A percentile compares a stretch with the other conserved stretches of the same genome.
Conservation (phyloP, 257 asterid species). For the Verbena officinalis region DNA sequence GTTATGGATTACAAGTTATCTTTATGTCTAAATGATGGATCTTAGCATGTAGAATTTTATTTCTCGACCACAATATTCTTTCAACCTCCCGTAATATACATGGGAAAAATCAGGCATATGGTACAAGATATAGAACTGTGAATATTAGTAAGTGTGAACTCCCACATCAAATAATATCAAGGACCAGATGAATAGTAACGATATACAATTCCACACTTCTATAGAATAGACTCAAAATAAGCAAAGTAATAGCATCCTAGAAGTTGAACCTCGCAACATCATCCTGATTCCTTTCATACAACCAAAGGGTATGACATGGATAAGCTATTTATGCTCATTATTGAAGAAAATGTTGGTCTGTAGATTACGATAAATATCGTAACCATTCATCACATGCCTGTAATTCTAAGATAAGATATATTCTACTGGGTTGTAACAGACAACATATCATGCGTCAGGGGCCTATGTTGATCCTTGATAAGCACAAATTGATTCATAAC, state of each 20-base stretch:
- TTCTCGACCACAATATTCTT: not conserved
- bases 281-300: not conserved
- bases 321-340: not conserved
- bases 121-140: not conserved
- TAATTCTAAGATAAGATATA: too few species aligned
- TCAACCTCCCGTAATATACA: not conserved
- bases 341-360: not conserved
- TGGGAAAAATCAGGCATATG: slow-evolving; percentile 3
- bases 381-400: too few species aligned
- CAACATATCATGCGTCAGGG: too few species aligned
- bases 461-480: too few species aligned
- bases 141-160: not conserved
- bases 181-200: not conserved
- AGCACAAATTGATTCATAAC: too few species aligned
- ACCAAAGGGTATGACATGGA: not conserved
- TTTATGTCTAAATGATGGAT: slow-evolving; percentile 1
- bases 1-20: slow-evolving; percentile 10
- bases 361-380: too few species aligned
- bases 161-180: not conserved
- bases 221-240: not conserved
- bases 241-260: too few species aligned
- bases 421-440: too few species aligned
- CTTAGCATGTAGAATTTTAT: not conserved
- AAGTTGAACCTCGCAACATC: not conserved
- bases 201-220: not conserved